A percentile compares a stretch with the other conserved stretches of the same genome.
phyloP scores from a whole-genome alignment of 257 asterid species.

The Scutellaria minor region DNA sequence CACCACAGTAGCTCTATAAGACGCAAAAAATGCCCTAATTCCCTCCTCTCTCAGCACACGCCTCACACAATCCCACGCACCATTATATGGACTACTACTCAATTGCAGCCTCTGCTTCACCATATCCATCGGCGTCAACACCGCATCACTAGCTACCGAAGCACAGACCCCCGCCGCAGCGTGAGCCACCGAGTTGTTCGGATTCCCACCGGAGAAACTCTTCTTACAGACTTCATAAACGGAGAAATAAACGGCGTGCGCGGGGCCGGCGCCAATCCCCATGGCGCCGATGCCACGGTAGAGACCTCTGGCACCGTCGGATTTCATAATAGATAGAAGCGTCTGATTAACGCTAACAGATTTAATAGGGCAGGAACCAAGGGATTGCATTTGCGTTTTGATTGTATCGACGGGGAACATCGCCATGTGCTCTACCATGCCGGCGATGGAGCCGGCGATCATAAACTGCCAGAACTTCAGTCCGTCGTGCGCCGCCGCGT shows the following conservation, averaged over 20 bases:
- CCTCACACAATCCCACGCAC: conserved; percentile 81
- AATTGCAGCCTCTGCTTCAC: conserved; percentile 97
- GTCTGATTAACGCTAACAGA: conserved; percentile 68
- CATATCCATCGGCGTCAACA: conserved; percentile 95
- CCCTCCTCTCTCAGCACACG: conserved; percentile 91
- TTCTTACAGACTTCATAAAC: conserved; percentile 81
- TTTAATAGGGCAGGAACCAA: conserved; percentile 83
- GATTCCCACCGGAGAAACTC: conserved; percentile 68
- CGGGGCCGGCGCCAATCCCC: conserved; percentile 98
- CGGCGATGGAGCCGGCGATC: conserved; percentile 93
- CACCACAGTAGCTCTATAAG: conserved; percentile 81
- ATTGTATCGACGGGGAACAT: conserved; percentile 97
- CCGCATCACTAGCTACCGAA: conserved; percentile 87
- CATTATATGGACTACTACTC: conserved; percentile 80
- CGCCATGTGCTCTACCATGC: conserved; percentile 94
- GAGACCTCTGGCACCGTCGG: conserved; percentile 74
- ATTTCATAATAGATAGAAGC: conserved; percentile 59
- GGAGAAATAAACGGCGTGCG: conserved; percentile 93
- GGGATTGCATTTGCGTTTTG: conserved; percentile 92
- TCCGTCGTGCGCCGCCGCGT: conserved; percentile 74
- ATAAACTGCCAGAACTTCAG: conserved; percentile 89
- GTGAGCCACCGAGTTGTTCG: conserved; percentile 68
- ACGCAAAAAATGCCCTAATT: conserved; percentile 72
- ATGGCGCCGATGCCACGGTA: conserved; percentile 96
- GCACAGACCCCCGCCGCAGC: conserved; percentile 87